Base-by-base conservation (phyloP, 2,329 filamentous ascomycete species). In the Neurospora sp. region DNA sequence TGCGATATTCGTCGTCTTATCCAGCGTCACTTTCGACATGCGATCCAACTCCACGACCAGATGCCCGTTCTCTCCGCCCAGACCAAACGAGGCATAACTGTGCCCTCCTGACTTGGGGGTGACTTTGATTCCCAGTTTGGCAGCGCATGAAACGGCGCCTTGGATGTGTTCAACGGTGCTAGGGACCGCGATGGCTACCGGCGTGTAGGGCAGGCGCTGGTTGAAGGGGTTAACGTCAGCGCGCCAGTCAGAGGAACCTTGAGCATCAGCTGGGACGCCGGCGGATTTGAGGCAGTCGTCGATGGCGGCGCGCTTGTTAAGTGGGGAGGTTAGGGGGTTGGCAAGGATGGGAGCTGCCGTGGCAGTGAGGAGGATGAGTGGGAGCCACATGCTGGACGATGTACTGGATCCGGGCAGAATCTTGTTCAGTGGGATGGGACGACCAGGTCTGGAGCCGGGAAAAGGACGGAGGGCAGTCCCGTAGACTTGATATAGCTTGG, bases 31-130 rank as follows among this genome's bases (percentile, higher is more conserved):
- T 11, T 77, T 75, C 71, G 82, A 80, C 73, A 86, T 80, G 37
- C 79, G 77, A 73, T 84, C 78, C 37, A 86, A 78, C 72, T 83
- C 80, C 43, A 86, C 81, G n/a, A 85, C 79, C 71, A 86, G 78
- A 66, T 81, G 80, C 10, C 83, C 83, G 71, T 86, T 77, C 74
- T 83, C 80, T 6, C 84, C 84, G 40, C 83, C 83, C 0, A 83
- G 79, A 17, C 82, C 83, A 71, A 81, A 82, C 0, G 82, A 83
- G 1, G 82, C 83, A 72, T 86, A 87, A 5, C 81, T 84, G 75
- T 86, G 85, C 2, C 84, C 85, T 40, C 84, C 85, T 46, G 81
- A 81, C 71, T 82, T 83, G 38, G 84, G 80, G 66, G 81, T 82
- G 10, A 85, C 83, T 75, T 83, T 84, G 69, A 84, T 73, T 6